Base-by-base conservation (phyloP, 306 rosid species). In the Malus domestica region DNA sequence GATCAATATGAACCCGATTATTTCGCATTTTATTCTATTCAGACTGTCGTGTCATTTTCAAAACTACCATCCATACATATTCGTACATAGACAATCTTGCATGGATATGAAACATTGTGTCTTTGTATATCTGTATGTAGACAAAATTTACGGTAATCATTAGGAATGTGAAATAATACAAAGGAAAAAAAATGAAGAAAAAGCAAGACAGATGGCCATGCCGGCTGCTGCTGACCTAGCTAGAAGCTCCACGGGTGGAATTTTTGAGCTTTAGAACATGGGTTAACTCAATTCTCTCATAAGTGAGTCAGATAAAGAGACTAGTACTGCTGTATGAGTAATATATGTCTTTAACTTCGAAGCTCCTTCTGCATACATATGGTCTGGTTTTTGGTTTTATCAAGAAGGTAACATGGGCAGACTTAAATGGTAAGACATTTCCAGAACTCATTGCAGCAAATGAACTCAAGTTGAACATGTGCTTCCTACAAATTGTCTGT, bases 381-480 rank as follows among this genome's bases (percentile, higher is more conserved):
- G 25, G 25, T 23, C 25, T 25, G 25, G 25, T 25, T 25, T 25
- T 25, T 25, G 25, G 25, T 25, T 25, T 25, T 25, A 25, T 25
- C 25, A 25, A 25, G 25, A 25, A 25, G 25, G 25, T 25, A 25
- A 80, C 89, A 51, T 84, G 83, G 81, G 79, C 15, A 76, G 82
- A 69, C 68, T 68, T 75, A 67, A 75, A 69, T 51, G 79, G 62
- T 23, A 74, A 73, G 82, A 88, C 80, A 85, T 65, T 81, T 78
- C 70, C 64, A 11, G 8, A 46, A 77, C 67, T 20, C 49, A 52
- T 54, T 59, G 71, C 12, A 55, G 70, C 76, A 70, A 68, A 71
- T 69, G 35, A 55, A 59, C 16, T 67, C 49, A 19, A 82, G 51
- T 45, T 61, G 65, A 73, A 80, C 77, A 10, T 15, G 40, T 70